A percentile compares a stretch with the other conserved stretches of the same genome.
phyloP scores from a whole-genome alignment of 2,329 filamentous ascomycete species.

The Colletotrichum horii region DNA sequence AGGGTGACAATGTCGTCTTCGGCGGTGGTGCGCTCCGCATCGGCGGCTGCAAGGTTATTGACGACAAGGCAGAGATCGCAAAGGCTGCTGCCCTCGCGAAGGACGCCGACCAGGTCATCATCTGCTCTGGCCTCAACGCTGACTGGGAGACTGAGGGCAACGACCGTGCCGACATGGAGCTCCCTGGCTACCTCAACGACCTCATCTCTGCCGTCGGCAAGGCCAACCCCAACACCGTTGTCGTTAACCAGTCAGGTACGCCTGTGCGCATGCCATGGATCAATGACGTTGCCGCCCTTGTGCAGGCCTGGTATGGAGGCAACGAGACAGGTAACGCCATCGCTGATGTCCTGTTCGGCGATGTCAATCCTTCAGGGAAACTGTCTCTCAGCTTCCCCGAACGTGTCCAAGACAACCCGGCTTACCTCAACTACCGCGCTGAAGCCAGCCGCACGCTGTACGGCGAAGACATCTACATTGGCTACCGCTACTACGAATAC shows the following conservation, averaged over 20 bases:
- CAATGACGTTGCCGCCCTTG: constrained; percentile 54
- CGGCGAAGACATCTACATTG: constrained; percentile 75
- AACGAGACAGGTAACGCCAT: constrained; percentile 78
- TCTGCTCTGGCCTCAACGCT: constrained; percentile 74
- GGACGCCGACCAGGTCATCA: constrained; percentile 76
- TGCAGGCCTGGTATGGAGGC: constrained; percentile 81
- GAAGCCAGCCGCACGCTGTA: constrained; percentile 72
- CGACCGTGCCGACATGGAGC: constrained; percentile 74
- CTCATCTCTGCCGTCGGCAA: constrained; percentile 70
- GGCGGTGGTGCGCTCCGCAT: constrained; percentile 67
- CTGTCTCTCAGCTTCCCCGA: constrained; percentile 73
- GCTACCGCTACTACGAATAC: constrained; percentile 75
- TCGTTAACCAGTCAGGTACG: constrained; percentile 75
- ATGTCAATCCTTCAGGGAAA: constrained; percentile 74
- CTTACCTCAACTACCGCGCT: constrained; percentile 69
- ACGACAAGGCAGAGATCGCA: constrained; percentile 63
- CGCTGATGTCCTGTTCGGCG: constrained; percentile 72
- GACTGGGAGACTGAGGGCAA: constrained; percentile 78
- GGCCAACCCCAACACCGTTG: constrained; percentile 67
- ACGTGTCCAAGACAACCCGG: constrained; percentile 69
- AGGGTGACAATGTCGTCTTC: constrained; percentile 54
- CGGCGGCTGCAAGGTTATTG: constrained; percentile 63
- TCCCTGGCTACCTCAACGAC: constrained; percentile 71
- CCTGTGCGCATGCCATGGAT: constrained; percentile 72
- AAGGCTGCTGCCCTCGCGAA: constrained; percentile 72